Percentiles rank a stretch among this genome's conserved stretches.
Evolutionary conservation across 345 rosid species (phyloP).

Genomic region (Eucalyptus polybractea): DNA sequence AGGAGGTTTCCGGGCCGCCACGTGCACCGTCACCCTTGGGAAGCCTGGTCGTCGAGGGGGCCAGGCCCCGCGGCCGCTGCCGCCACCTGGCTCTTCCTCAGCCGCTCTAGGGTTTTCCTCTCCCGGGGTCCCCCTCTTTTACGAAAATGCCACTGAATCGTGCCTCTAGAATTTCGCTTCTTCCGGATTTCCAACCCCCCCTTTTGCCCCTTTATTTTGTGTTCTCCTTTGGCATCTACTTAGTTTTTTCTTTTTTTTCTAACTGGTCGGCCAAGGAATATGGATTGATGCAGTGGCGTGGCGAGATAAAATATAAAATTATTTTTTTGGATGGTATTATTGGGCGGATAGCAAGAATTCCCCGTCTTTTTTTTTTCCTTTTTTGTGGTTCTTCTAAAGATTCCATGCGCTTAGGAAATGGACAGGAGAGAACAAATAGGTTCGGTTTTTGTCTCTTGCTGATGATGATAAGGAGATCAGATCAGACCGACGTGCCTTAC

Average conservation of each 20-base stretch:
- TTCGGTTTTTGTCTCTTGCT: not conserved
- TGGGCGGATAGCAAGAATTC: not conserved
- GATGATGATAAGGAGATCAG: not conserved
- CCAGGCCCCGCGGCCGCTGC: not conserved
- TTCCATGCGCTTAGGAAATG: not conserved
- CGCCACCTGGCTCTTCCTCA: not conserved
- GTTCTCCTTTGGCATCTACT: not conserved
- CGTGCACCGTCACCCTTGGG: not conserved
- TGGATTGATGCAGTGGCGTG: not conserved
- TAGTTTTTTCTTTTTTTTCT: not conserved
- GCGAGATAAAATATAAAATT: not conserved
- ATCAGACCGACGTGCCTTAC: not conserved
- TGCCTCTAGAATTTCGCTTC: not conserved
- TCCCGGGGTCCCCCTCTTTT: not conserved
- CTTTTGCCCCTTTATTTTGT: not conserved
- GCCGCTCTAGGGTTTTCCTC: not conserved
- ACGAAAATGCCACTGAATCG: not conserved
- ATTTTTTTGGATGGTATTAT: not conserved
- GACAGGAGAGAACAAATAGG: not conserved
- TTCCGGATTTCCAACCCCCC: not conserved
- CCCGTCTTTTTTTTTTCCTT: rapidly evolving
- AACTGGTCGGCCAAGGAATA: not conserved
- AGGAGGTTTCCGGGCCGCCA: not conserved
- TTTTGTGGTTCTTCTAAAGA: not conserved
- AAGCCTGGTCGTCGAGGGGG: not conserved